Evolutionary conservation across 768 basidiomycete species (phyloP).

Genomic region (Phanerochaete sordida): DNA sequence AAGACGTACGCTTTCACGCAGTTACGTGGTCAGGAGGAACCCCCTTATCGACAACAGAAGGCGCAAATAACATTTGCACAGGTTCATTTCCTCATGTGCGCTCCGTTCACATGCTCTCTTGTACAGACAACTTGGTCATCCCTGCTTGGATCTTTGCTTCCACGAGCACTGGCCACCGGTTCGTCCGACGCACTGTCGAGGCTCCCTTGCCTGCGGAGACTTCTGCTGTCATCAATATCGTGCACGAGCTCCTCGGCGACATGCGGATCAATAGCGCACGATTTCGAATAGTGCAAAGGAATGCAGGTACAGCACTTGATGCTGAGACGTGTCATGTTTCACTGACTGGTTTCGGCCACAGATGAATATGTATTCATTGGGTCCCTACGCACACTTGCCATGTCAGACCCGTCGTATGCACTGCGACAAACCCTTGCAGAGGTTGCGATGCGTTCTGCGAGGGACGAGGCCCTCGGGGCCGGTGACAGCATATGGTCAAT

Average conservation of each 20-base stretch:
- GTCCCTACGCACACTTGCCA: no score
- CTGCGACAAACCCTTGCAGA: no score
- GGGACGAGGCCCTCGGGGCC: no score
- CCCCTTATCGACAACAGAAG: neutral
- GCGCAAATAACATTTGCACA: neutral
- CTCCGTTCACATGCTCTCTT: neutral
- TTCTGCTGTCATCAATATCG: neutral
- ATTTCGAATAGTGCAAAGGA: no score
- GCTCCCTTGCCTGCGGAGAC: neutral
- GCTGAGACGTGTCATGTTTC: no score
- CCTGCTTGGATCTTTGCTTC: neutral
- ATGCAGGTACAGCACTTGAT: no score
- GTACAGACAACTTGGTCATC: neutral
- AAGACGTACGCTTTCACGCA: neutral
- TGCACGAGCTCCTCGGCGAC: neutral
- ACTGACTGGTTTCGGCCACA: no score
- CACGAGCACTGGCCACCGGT: neutral
- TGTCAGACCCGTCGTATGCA: no score
- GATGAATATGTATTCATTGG: no score
- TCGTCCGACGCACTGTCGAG: neutral
- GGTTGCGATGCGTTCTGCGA: no score
- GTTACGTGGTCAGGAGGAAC: neutral
- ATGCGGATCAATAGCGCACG: no score
- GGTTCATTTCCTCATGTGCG: neutral
- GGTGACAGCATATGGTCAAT: no score